Base-by-base conservation (phyloP, 495 filamentous ascomycete genomes). In the Penicillium canescens region DNA sequence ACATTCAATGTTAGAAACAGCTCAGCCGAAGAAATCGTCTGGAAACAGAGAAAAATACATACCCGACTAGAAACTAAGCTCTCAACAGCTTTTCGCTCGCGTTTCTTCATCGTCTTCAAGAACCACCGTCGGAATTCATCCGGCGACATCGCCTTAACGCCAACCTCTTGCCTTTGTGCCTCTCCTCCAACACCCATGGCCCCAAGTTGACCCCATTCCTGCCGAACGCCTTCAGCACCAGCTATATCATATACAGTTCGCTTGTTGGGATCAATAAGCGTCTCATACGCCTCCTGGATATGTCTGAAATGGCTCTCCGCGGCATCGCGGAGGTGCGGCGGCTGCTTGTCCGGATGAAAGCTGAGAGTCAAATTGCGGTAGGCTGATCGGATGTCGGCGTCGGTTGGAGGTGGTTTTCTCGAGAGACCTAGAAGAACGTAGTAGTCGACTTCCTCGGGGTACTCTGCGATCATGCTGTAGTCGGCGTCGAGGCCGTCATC, bases 301-400 rank as follows among this genome's bases (percentile, higher is more conserved):
- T 65, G 61, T 26, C 61, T 73, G 33, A 84, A 82, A 18, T 83
- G 75, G 16, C 52, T 66, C 26, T 72, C 66, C 7, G 83, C 81
- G 4, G 73, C 63, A 11, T 77, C 67, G 24, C 67, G 76, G 31
- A 76, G 62, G 31, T 78, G 66, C 14, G 72, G 47, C 2, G 82
- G 78, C 49, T 84, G 81, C 49, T 79, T 81, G 55, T 86, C 83
- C 10, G 82, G 79, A 49, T 84, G 79, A 44, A 86, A 82, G 39
- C 75, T 75, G n/a, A 81, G 75, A 20, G 76, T 76, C 24, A 85
- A 69, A 11, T 70, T 73, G 33, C 71, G 73, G 54, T 82, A 83
- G 10, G 80, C 78, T 16, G 69, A 73, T 28, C 77, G 76, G 51
- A 86, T 78, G 23, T 82, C 71, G 20, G 73, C 57, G 5, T 77